Evolutionary conservation across 768 basidiomycete species (phyloP).

Genomic region (Exsudoporus frostii): DNA sequence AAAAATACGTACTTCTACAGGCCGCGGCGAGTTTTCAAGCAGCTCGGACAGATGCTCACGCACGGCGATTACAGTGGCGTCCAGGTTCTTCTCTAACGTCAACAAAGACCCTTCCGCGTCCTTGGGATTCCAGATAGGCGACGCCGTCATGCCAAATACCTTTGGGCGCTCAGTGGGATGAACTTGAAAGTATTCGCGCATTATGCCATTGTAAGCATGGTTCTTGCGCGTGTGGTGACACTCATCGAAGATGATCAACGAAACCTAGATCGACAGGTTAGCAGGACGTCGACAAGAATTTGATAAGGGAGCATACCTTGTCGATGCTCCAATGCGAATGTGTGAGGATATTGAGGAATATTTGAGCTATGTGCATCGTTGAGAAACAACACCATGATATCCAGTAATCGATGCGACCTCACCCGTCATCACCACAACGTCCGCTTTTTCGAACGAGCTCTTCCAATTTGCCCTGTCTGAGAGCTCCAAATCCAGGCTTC

Average conservation of each 20-base stretch:
- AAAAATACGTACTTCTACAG: slow-evolving; percentile 52
- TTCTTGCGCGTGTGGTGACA: slow-evolving; percentile 57
- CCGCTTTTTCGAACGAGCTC: slow-evolving; percentile 55
- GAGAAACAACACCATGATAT: not conserved
- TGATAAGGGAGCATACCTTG: slow-evolving; percentile 37
- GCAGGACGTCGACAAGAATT: not conserved
- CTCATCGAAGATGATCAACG: slow-evolving; percentile 55
- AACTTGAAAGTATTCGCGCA: slow-evolving; percentile 53
- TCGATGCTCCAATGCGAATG: slow-evolving; percentile 80
- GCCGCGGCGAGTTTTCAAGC: slow-evolving; percentile 55
- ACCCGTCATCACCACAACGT: slow-evolving; percentile 89
- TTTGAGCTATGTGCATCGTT: slow-evolving; percentile 54
- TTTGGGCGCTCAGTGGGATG: slow-evolving; percentile 55
- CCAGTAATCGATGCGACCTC: slow-evolving; percentile 13
- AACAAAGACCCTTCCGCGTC: slow-evolving; percentile 61
- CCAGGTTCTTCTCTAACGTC: slow-evolving; percentile 64
- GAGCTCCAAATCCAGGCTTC: slow-evolving; percentile 67
- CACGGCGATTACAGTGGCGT: slow-evolving; percentile 75
- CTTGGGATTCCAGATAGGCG: slow-evolving; percentile 79
- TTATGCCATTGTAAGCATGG: slow-evolving; percentile 56
- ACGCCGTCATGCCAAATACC: slow-evolving; percentile 93
- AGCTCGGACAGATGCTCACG: slow-evolving; percentile 68
- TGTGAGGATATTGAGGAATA: slow-evolving; percentile 74
- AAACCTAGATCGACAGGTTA: slow-evolving; percentile 38
- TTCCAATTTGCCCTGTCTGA: slow-evolving; percentile 66